Percentiles rank a stretch among this genome's conserved stretches.
phyloP scores from a whole-genome alignment of 2,329 filamentous ascomycete species.

The Juglanconis sp. region DNA sequence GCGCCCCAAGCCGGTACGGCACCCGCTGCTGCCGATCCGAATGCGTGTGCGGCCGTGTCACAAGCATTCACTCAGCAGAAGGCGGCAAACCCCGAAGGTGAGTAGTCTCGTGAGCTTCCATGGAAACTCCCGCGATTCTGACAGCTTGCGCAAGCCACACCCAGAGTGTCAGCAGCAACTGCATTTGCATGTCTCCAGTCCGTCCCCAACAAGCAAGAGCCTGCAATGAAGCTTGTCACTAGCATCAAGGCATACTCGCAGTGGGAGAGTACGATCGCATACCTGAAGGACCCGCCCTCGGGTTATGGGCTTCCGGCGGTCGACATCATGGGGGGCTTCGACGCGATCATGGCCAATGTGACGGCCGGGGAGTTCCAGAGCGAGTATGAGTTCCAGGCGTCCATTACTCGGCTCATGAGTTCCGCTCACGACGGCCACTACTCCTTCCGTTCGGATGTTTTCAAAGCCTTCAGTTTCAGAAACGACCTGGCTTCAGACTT shows the following conservation, averaged over 20 bases:
- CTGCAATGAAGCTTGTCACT: conserved; percentile 33
- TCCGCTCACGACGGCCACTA: conserved; percentile 65
- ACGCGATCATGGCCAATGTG: conserved; percentile 42
- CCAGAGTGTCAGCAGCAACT: conserved; percentile 33
- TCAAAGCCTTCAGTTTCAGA: conserved; percentile 49
- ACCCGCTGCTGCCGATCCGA: conserved; percentile 1
- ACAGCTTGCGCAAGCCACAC: conserved; percentile 20
- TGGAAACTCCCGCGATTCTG: not conserved
- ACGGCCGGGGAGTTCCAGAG: conserved; percentile 40
- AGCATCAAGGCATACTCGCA: conserved; percentile 40
- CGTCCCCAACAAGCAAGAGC: conserved; percentile 35
- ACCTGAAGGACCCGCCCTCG: conserved; percentile 48
- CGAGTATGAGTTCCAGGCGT: conserved; percentile 54
- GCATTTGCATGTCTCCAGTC: conserved; percentile 37
- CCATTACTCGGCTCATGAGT: conserved; percentile 50
- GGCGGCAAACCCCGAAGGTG: conserved; percentile 3
- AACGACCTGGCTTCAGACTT: conserved; percentile 35
- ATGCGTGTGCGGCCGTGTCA: conserved; percentile 10
- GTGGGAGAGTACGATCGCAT: conserved; percentile 47
- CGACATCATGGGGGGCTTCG: conserved; percentile 45
- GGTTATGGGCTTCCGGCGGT: conserved; percentile 46
- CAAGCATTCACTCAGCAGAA: conserved; percentile 8
- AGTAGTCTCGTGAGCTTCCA: not conserved
- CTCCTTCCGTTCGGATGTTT: conserved; percentile 49
- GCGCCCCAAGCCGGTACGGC: conserved; percentile 1